Evolutionary conservation across 2,329 filamentous ascomycete species (phyloP).

Genomic region (Aspergillus pseudonomiae): DNA sequence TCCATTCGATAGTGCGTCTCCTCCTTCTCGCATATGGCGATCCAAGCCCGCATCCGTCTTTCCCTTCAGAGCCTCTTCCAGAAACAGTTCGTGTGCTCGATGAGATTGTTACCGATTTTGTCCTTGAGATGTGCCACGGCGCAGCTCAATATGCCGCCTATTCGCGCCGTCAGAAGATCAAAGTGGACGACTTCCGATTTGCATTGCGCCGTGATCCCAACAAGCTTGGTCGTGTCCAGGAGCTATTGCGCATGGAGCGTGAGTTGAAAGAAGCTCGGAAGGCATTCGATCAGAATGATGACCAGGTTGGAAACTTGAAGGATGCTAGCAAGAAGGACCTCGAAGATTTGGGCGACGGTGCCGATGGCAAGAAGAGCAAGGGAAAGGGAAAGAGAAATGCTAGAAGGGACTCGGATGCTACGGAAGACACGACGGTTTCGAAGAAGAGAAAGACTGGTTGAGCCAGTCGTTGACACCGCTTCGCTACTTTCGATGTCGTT

Average conservation of each 20-base stretch:
- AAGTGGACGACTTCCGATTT: slow-evolving; percentile 97
- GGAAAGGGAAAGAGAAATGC: slow-evolving; percentile 40
- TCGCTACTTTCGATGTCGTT: slow-evolving; percentile 1
- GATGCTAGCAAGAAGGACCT: slow-evolving; percentile 40
- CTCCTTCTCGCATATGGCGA: slow-evolving; percentile 51
- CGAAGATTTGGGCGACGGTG: slow-evolving; percentile 33
- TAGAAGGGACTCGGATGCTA: slow-evolving; percentile 37
- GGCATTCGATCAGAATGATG: slow-evolving; percentile 50
- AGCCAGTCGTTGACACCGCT: background rate
- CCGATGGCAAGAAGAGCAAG: slow-evolving; percentile 38
- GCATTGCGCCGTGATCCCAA: slow-evolving; percentile 81
- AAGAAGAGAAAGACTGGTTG: slow-evolving; percentile 38
- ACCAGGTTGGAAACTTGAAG: slow-evolving; percentile 42
- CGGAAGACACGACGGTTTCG: slow-evolving; percentile 33
- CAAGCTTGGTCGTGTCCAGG: slow-evolving; percentile 86
- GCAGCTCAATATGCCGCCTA: slow-evolving; percentile 84
- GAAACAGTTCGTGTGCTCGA: slow-evolving; percentile 86
- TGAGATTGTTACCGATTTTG: slow-evolving; percentile 95
- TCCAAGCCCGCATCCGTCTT: slow-evolving; percentile 58
- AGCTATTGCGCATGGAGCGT: slow-evolving; percentile 85
- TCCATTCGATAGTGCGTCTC: slow-evolving; percentile 37
- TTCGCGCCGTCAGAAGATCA: slow-evolving; percentile 91
- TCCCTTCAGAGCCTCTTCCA: slow-evolving; percentile 74
- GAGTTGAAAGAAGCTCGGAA: slow-evolving; percentile 83
- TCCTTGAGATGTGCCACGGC: slow-evolving; percentile 89